Evolutionary conservation across 192 early-diverging fungal genomes (phyloP).

Genomic region (Podila epicladia): DNA sequence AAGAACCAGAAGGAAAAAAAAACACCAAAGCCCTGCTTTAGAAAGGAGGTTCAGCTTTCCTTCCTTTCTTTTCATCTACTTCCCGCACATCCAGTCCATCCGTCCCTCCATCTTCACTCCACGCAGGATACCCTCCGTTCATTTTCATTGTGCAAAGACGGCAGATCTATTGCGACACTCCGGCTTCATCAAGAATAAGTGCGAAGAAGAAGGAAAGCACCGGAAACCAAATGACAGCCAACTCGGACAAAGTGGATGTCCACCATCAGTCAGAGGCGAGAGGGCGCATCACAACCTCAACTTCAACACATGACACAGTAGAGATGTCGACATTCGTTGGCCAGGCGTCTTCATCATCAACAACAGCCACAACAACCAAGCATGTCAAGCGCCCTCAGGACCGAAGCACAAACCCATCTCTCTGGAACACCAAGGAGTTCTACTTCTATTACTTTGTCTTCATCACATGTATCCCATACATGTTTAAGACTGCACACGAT

Average conservation of each 20-base stretch:
- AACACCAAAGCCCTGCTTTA: not conserved
- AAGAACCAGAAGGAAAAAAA: no score
- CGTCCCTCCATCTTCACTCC: not conserved
- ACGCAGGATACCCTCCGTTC: no score
- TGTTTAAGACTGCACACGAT: constrained; percentile 70
- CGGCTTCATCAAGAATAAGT: not conserved
- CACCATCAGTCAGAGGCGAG: not conserved
- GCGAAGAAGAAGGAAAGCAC: not conserved
- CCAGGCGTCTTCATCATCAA: constrained; percentile 6
- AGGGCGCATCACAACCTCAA: not conserved
- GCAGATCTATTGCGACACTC: no score
- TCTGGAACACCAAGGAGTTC: constrained; percentile 77
- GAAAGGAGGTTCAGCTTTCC: not conserved
- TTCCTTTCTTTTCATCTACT: not conserved
- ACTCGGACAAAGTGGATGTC: not conserved
- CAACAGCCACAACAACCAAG: not conserved
- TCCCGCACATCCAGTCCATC: not conserved
- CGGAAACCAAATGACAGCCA: not conserved
- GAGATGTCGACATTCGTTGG: not conserved
- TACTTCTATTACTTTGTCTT: constrained; percentile 77
- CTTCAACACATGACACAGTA: not conserved
- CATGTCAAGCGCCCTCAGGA: constrained; percentile 20
- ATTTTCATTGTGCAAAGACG: not conserved
- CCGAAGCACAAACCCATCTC: constrained; percentile 58
- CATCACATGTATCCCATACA: constrained; percentile 63